A percentile compares a stretch with the other conserved stretches of the same genome.
Conservation (phyloP, 2,329 filamentous ascomycete species). For the Colletotrichum eleusines region DNA sequence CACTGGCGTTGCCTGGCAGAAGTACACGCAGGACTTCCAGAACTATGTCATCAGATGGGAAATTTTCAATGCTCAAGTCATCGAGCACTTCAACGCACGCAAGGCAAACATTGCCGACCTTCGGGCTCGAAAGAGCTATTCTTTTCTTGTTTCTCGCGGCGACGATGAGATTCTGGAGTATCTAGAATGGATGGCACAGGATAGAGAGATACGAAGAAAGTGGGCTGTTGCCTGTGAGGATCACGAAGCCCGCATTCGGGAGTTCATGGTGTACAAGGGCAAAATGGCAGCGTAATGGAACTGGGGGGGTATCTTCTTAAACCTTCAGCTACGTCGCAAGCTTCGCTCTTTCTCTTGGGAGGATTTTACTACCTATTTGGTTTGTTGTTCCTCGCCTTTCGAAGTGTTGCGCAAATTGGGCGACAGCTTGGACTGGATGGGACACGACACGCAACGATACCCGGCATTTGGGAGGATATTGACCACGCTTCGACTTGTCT, state of each 20-base stretch:
- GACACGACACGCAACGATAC: constrained; percentile 39
- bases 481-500: constrained; percentile 31
- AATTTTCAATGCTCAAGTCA: constrained; percentile 59
- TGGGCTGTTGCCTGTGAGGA: constrained; percentile 71
- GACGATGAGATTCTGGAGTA: constrained; percentile 68
- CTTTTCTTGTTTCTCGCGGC: constrained; percentile 58
- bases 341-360: not conserved
- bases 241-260: constrained; percentile 70
- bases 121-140: constrained; percentile 56
- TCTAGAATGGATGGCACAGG: constrained; percentile 70
- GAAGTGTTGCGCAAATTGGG: constrained; percentile 30
- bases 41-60: constrained; percentile 64
- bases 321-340: not conserved
- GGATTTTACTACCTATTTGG: constrained; percentile 6
- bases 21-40: constrained; percentile 66
- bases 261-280: constrained; percentile 65
- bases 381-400: constrained; percentile 11
- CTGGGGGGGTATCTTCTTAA: not conserved
- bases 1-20: constrained; percentile 58
- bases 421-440: constrained; percentile 36
- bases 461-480: constrained; percentile 38
- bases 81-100: constrained; percentile 67
- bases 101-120: constrained; percentile 57
- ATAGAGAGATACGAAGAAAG: constrained; percentile 70
- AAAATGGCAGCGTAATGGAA: constrained; percentile 54